Evolutionary conservation across 2,329 filamentous ascomycete genomes (phyloP), one percentile per base, ranked within the genome.

Genomic region (Pseudocercospora cruenta): DNA sequence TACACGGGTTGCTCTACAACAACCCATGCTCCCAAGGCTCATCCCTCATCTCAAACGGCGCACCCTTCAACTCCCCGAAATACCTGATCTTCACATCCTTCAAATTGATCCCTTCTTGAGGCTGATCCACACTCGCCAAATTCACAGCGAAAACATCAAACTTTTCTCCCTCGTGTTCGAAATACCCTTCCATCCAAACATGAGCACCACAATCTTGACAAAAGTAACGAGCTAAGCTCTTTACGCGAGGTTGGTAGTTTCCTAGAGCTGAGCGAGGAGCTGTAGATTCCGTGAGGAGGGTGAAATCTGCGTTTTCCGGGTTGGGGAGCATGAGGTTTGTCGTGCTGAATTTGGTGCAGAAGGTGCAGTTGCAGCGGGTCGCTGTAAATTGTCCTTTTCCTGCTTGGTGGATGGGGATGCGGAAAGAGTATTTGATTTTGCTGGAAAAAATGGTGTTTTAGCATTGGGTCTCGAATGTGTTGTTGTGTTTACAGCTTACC

Each of bases 111-210:
- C 65, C 67, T 16, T 64, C 67, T 55, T 66, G 55, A 43, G 63
- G 65, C 54, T 68, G 67, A 62, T 70, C 67, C 12, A 70, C 57
- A 8, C 67, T 70, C 1, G 65, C 63, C 31, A 69, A 6, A 54
- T 70, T 70, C 24, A 70, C 55, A 19, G 49, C 49, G 21, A 66
- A 65, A 12, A 69, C 21, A n/a, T 58, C 55, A 43, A 43, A 28
- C 62, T 39, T 58, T n/a, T 60, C 31, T 19, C 67, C 51, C 19
- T 60, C 24, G n/a, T 63, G 47, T 12, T 61, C 58, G 24, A 59
- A 65, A 31, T 58, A 61, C 26, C 63, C 63, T 58, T 65, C 63
- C 43, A 62, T 61, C 63, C 63, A 65, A 21, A 49, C 47, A 26
- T 65, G 63, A 31, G 45, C 54, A 8, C 63, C 63, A 21, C 63